A percentile compares a stretch with the other conserved stretches of the same genome.
phyloP scores from a whole-genome alignment of 371 early-diverging fungal species.

The Mortierella sp. region DNA sequence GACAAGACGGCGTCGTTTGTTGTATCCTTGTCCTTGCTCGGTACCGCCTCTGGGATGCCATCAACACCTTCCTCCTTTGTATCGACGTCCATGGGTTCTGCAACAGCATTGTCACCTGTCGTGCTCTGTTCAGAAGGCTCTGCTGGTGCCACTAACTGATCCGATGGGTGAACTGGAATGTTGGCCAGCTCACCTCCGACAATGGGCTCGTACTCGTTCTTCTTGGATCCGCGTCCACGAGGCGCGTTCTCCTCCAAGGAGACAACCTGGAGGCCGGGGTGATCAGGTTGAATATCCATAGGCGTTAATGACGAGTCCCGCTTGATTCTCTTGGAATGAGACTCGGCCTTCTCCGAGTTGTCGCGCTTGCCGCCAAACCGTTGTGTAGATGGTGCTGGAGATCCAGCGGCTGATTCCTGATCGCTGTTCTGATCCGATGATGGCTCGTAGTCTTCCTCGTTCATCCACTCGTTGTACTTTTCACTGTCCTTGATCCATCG shows the following conservation, averaged over 20 bases:
- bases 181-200: slow-evolving; percentile 75
- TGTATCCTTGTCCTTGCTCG: slow-evolving; percentile 57
- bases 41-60: slow-evolving; percentile 12
- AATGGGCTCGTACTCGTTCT: slow-evolving; percentile 78
- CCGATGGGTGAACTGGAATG: slow-evolving; percentile 67
- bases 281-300: slow-evolving; percentile 47
- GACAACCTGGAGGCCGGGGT: slow-evolving; percentile 56
- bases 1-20: slow-evolving; percentile 50
- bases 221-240: slow-evolving; percentile 65
- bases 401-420: slow-evolving; percentile 44
- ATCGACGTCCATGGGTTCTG: slow-evolving; percentile 42
- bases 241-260: slow-evolving; percentile 52
- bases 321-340: slow-evolving; percentile 48
- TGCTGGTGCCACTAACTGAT: slow-evolving; percentile 36
- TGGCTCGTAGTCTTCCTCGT: slow-evolving; percentile 82
- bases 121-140: neutral
- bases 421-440: slow-evolving; percentile 56
- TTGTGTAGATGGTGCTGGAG: slow-evolving; percentile 48
- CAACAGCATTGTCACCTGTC: neutral
- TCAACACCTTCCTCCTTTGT: slow-evolving; percentile 25
- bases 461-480: slow-evolving; percentile 84
- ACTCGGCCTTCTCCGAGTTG: slow-evolving; percentile 40
- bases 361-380: slow-evolving; percentile 54
- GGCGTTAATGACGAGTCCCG: slow-evolving; percentile 53
- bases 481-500: slow-evolving; percentile 86